These are phyloP conservation scores for Aspergillus latus DNA, from an alignment of 2,329 filamentous ascomycete genomes.

Conservation along the genomic window DNA sequence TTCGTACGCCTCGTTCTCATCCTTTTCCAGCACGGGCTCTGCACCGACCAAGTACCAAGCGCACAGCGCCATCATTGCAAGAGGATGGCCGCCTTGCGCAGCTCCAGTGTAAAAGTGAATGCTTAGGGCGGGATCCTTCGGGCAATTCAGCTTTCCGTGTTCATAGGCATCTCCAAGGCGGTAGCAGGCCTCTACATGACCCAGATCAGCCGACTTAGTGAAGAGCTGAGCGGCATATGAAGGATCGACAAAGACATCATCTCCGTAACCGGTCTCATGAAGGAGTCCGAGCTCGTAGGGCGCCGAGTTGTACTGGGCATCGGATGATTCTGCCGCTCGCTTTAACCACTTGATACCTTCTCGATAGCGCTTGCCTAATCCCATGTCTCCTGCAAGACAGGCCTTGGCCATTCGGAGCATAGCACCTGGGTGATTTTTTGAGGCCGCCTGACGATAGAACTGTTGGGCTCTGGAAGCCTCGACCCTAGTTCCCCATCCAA, in stretches of 20 bases:
- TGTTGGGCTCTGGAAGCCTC: constrained; percentile 90
- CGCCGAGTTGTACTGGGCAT: constrained; percentile 86
- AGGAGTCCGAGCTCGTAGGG: constrained; percentile 87
- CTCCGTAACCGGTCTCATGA: constrained; percentile 90
- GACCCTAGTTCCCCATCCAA: constrained; percentile 92
- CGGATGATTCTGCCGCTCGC: constrained; percentile 83
- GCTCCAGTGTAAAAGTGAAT: constrained; percentile 97
- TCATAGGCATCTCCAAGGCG: constrained; percentile 96
- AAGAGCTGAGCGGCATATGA: constrained; percentile 90
- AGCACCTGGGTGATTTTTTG: constrained; percentile 91
- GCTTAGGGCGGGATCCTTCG: constrained; percentile 84
- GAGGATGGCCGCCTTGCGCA: constrained; percentile 76
- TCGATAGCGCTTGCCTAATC: constrained; percentile 75
- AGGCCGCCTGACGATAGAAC: constrained; percentile 84
- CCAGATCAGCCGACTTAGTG: constrained; percentile 89
- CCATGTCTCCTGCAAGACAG: constrained; percentile 85
- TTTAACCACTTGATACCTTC: constrained; percentile 98
- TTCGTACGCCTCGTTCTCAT: constrained; percentile 93
- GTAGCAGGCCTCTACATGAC: constrained; percentile 81
- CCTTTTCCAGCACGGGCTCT: constrained; percentile 85
- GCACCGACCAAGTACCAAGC: constrained; percentile 98
- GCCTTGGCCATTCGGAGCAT: constrained; percentile 91
- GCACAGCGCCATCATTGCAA: constrained; percentile 96
- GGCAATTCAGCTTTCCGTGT: constrained; percentile 82
- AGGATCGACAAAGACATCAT: constrained; percentile 89